Conservation (phyloP, 495 filamentous ascomycete species). For the Xylaria curta region DNA sequence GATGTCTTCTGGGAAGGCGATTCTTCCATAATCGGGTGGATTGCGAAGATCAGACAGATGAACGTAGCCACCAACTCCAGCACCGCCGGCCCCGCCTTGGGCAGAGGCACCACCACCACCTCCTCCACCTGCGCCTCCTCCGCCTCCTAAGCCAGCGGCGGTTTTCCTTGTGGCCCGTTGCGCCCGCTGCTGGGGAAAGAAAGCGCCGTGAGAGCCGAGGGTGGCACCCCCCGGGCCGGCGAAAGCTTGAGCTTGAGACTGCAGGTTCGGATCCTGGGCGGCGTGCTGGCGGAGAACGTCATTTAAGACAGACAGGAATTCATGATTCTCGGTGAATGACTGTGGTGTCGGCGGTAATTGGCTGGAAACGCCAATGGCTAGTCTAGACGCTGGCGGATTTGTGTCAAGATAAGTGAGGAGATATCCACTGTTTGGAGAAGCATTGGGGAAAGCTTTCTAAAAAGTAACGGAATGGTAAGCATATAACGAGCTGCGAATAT, state of each 20-base stretch:
- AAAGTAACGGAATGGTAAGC: conserved; percentile 33
- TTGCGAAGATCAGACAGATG: conserved; percentile 85
- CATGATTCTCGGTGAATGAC: conserved; percentile 76
- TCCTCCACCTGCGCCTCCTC: conserved; percentile 54
- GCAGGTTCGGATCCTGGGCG: conserved; percentile 70
- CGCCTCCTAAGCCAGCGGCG: conserved; percentile 46
- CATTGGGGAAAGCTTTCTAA: conserved; percentile 75
- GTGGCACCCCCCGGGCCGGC: conserved; percentile 77
- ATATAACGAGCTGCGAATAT: neutral
- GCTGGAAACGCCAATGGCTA: conserved; percentile 79
- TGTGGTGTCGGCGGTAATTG: conserved; percentile 76
- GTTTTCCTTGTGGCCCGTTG: conserved; percentile 30
- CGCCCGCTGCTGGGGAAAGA: conserved; percentile 56
- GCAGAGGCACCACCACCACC: conserved; percentile 78
- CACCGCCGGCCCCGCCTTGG: conserved; percentile 84
- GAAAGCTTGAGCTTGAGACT: conserved; percentile 78
- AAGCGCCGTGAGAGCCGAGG: conserved; percentile 68
- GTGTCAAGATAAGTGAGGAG: conserved; percentile 79
- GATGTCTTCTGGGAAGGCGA: conserved; percentile 91
- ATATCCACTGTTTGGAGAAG: conserved; percentile 50
- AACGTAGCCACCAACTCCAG: conserved; percentile 83
- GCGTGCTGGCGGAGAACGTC: conserved; percentile 74
- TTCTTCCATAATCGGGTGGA: conserved; percentile 88
- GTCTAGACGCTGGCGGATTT: conserved; percentile 66
- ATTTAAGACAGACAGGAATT: conserved; percentile 78